phyloP scores from a whole-genome alignment of 2,329 filamentous ascomycete genomes.

The Fusarium sp. region DNA sequence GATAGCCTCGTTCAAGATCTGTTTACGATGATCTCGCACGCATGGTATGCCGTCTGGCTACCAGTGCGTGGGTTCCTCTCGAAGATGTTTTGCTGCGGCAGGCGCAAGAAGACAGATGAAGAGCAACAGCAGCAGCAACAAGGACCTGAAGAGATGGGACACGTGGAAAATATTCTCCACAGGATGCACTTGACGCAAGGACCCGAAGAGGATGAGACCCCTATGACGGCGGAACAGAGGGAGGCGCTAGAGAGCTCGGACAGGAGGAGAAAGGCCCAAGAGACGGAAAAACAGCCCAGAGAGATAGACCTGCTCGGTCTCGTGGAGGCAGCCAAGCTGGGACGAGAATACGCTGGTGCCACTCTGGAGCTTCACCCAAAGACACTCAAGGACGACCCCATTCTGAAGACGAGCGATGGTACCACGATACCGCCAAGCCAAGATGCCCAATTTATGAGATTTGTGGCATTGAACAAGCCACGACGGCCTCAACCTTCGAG shows the following conservation, averaged over 20 bases:
- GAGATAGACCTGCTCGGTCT: constrained; percentile 48
- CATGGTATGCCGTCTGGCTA: constrained; percentile 22
- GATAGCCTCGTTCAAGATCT: constrained; percentile 49
- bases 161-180: constrained; percentile 41
- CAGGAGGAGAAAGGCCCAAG: constrained; percentile 19
- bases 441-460: constrained; percentile 49
- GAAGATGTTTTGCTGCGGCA: constrained; percentile 28
- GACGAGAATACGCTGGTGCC: constrained; percentile 41
- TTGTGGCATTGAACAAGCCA: constrained; percentile 36
- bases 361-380: constrained; percentile 55
- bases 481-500: constrained; percentile 8
- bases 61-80: constrained; percentile 31
- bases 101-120: constrained; percentile 39
- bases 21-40: constrained; percentile 29
- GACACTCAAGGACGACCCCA: constrained; percentile 55
- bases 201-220: constrained; percentile 31
- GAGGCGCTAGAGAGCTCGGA: constrained; percentile 40
- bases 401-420: constrained; percentile 47
- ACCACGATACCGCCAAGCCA: constrained; percentile 54
- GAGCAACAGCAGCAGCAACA: constrained; percentile 29
- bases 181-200: constrained; percentile 32
- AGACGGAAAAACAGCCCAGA: constrained; percentile 30
- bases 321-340: constrained; percentile 48
- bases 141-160: constrained; percentile 38
- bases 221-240: constrained; percentile 40